Evolutionary conservation across 805 yeast species (phyloP).

Genomic region (Saccharomycopsis amapae): DNA sequence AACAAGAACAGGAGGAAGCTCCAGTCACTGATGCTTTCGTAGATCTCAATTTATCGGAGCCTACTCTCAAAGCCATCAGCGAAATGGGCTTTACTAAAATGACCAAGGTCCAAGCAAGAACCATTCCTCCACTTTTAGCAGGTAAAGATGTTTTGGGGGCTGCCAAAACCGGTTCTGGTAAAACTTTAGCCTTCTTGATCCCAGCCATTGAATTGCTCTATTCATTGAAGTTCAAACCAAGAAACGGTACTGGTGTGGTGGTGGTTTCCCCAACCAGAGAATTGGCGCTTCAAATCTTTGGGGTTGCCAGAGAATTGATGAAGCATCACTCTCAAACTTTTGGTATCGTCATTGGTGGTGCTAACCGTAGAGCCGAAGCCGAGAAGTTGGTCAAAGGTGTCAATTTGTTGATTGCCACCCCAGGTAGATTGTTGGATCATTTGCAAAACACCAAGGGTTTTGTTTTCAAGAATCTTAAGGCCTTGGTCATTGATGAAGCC

Average conservation of each 20-base stretch:
- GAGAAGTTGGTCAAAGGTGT: conserved; percentile 93
- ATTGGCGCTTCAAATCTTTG: conserved; percentile 93
- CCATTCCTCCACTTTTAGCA: conserved; percentile 93
- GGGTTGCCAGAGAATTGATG: conserved; percentile 94
- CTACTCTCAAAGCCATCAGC: conserved; percentile 71
- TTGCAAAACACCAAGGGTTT: conserved; percentile 92
- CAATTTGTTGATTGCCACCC: conserved; percentile 89
- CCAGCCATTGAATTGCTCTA: conserved; percentile 94
- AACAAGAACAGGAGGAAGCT: neutral
- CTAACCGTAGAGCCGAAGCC: conserved; percentile 95
- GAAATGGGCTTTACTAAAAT: conserved; percentile 86
- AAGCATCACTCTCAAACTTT: conserved; percentile 85
- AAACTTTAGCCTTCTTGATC: conserved; percentile 88
- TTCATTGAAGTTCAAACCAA: conserved; percentile 87
- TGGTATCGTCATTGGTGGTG: conserved; percentile 98
- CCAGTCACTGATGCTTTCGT: conserved; percentile 30
- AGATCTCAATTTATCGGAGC: conserved; percentile 65
- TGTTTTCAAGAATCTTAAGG: conserved; percentile 88
- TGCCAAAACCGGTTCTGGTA: conserved; percentile 99
- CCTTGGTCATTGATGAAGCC: conserved; percentile 94
- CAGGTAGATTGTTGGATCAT: conserved; percentile 95
- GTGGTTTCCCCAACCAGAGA: conserved; percentile 97
- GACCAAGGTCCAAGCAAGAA: conserved; percentile 93
- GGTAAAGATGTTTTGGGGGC: conserved; percentile 98
- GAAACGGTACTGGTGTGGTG: conserved; percentile 97